phyloP scores from a whole-genome alignment of 2,329 filamentous ascomycete genomes.

The Blumeria graminis region DNA sequence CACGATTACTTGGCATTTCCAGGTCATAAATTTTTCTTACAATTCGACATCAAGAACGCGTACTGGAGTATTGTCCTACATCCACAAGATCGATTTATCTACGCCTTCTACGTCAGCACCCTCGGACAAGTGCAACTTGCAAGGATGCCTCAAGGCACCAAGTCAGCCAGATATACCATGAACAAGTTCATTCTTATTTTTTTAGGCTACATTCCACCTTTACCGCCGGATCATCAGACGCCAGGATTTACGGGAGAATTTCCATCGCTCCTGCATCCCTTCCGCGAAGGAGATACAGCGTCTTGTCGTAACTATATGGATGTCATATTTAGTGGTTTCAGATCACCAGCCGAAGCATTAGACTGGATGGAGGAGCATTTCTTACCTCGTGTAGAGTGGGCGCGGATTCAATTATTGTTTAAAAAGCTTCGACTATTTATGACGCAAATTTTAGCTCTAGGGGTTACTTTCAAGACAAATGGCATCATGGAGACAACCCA shows the following conservation, averaged over 20 bases:
- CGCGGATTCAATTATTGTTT: not conserved
- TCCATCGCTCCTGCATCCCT: not conserved
- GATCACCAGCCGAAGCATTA: not conserved
- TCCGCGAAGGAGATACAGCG: not conserved
- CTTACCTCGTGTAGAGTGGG: not conserved
- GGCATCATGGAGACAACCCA: not conserved
- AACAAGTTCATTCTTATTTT: not conserved
- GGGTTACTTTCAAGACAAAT: not conserved
- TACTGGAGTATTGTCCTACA: constrained; percentile 1
- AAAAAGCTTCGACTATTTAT: not conserved
- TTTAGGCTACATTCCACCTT: not conserved
- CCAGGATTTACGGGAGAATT: not conserved
- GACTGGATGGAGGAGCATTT: not conserved
- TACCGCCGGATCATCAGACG: not conserved
- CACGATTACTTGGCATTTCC: constrained; percentile 1
- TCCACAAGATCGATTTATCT: not conserved
- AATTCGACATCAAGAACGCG: not conserved
- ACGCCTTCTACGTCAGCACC: not conserved
- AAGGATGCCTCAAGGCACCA: not conserved
- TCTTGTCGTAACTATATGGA: not conserved
- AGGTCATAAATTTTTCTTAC: not conserved
- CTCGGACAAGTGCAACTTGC: not conserved
- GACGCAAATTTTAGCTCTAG: not conserved
- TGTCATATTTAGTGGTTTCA: not conserved
- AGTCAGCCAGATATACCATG: not conserved